phyloP scores from a whole-genome alignment of 2,329 filamentous ascomycete genomes.

The Macrophomina pseudophaseolina region DNA sequence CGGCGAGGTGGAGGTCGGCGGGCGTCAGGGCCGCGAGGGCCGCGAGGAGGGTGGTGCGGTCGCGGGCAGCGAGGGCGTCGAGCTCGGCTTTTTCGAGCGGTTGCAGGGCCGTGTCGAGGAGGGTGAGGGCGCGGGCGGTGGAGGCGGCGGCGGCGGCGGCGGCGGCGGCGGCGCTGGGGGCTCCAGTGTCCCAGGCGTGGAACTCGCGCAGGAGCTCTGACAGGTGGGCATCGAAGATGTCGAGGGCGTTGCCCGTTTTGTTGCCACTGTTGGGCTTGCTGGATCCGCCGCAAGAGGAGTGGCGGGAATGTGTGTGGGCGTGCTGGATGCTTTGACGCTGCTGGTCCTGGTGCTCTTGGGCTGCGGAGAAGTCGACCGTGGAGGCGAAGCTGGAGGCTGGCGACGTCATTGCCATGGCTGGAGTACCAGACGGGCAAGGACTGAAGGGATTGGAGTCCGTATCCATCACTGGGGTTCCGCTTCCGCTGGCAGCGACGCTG shows the following conservation, averaged over 20 bases:
- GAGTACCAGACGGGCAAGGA: neutral
- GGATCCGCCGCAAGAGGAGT: neutral
- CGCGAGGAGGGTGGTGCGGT: neutral
- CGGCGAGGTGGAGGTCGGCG: neutral
- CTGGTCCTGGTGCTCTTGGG: neutral
- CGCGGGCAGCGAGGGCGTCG: neutral
- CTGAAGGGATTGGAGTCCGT: neutral
- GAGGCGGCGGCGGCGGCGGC: neutral
- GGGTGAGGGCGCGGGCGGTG: neutral
- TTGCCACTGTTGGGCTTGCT: neutral
- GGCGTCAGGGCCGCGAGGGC: neutral
- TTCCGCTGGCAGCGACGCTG: neutral
- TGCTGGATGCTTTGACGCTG: neutral
- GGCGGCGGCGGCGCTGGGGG: neutral
- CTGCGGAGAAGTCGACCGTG: neutral
- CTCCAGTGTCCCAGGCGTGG: neutral
- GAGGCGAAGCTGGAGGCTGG: neutral
- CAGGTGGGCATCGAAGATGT: constrained; percentile 11
- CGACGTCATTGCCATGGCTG: neutral
- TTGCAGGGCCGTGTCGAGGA: neutral
- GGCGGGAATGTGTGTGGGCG: neutral
- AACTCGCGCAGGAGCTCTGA: constrained; percentile 3
- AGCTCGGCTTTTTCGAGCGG: neutral
- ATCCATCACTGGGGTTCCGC: neutral
- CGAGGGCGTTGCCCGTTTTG: too few relatives aligned